These are phyloP conservation scores for Blastomyces silverae DNA, from an alignment of 2,329 filamentous ascomycete genomes.

Conservation along the genomic window DNA sequence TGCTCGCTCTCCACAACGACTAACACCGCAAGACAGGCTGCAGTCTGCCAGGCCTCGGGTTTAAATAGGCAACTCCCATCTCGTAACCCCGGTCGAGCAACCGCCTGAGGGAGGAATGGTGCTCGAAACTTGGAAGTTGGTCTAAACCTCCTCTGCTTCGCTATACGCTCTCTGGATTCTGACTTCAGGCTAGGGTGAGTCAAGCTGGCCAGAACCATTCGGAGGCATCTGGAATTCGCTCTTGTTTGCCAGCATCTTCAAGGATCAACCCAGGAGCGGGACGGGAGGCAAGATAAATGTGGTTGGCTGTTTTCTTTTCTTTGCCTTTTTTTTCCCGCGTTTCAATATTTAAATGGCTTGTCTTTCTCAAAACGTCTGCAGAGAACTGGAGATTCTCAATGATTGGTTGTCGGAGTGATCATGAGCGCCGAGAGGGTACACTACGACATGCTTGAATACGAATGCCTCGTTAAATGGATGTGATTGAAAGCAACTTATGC, in stretches of 20 bases:
- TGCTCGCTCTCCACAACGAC: too few species aligned
- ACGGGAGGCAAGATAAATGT: background rate
- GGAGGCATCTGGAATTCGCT: background rate
- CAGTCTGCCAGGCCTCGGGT: background rate
- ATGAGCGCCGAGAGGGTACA: background rate
- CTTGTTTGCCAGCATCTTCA: background rate
- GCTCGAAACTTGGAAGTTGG: background rate
- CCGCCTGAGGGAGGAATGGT: too few species aligned
- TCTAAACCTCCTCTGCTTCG: background rate
- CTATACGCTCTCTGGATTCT: background rate
- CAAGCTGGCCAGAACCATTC: too few species aligned
- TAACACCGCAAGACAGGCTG: background rate
- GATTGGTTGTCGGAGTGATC: background rate
- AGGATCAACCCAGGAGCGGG: background rate
- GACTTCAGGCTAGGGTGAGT: background rate
- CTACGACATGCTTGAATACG: background rate
- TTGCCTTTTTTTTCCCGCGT: background rate
- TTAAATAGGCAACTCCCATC: background rate
- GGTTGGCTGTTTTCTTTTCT: background rate
- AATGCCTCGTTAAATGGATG: background rate
- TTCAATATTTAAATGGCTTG: background rate
- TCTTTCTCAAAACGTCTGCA: background rate
- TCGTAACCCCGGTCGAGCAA: background rate
- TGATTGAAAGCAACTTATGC: background rate
- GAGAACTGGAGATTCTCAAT: background rate